Conservation (phyloP, 352 stramenopile species). For the Phytophthora citrophthora region DNA sequence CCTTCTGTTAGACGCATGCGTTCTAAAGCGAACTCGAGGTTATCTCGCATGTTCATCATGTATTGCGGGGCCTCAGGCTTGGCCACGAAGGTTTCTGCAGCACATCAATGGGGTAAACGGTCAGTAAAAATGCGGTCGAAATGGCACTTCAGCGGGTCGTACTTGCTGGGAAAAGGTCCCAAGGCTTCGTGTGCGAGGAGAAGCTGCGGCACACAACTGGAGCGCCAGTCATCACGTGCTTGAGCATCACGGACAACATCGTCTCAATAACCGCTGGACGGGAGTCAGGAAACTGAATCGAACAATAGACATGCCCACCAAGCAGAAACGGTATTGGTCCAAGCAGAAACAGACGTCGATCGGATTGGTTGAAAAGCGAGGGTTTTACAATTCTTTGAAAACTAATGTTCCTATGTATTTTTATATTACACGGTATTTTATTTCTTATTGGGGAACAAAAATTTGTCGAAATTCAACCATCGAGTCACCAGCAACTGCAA, state of each 20-base stretch:
- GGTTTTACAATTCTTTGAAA: too few species aligned
- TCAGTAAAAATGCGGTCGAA: constrained; percentile 4
- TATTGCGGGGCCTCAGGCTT: constrained; percentile 45
- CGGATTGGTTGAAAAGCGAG: constrained; percentile 19
- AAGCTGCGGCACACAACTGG: constrained; percentile 22
- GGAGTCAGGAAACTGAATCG: constrained; percentile 13
- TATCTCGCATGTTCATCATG: constrained; percentile 62
- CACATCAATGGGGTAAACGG: constrained; percentile 6
- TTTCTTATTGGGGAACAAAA: too few species aligned
- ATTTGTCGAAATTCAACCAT: too few species aligned
- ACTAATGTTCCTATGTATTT: too few species aligned
- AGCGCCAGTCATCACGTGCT: constrained; percentile 11
- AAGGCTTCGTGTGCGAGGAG: constrained; percentile 40
- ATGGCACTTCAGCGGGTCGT: background rate
- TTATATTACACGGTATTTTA: too few species aligned
- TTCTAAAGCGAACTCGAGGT: constrained; percentile 62
- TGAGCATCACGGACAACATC: constrained; percentile 30
- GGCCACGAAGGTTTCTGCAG: constrained; percentile 13
- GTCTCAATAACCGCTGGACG: constrained; percentile 21
- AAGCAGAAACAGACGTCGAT: constrained; percentile 7
- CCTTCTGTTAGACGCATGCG: constrained; percentile 52
- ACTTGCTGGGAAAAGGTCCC: constrained; percentile 60
- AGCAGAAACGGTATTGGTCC: constrained; percentile 12
- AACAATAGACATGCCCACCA: constrained; percentile 15
- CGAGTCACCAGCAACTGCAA: too few species aligned